Conservation (phyloP, 148 eudicot genomes). For the Linanthus parryae region DNA sequence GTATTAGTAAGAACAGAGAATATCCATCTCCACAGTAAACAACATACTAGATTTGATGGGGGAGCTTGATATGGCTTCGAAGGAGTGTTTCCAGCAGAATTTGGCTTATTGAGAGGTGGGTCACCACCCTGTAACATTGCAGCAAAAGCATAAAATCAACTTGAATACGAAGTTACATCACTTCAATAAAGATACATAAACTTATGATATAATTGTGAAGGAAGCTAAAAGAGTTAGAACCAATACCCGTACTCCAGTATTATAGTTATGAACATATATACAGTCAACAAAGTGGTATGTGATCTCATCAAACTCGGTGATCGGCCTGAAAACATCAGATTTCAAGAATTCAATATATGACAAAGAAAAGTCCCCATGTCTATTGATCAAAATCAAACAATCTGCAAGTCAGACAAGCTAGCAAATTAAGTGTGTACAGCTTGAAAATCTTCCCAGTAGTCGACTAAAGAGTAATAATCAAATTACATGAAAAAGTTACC, state of each 20-base stretch:
- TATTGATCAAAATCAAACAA: too few relatives aligned
- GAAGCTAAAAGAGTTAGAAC: constrained; percentile 9
- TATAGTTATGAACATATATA: constrained; percentile 54
- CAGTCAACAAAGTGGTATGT: constrained; percentile 78
- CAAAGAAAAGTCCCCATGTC: too few relatives aligned
- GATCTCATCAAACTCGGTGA: constrained; percentile 73
- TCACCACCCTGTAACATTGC: constrained; percentile 30
- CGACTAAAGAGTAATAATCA: too few relatives aligned
- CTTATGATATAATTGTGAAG: not conserved
- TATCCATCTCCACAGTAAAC: too few relatives aligned
- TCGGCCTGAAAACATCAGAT: constrained; percentile 50
- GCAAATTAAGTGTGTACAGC: not conserved
- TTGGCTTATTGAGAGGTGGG: constrained; percentile 24
- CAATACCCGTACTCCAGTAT: constrained; percentile 51
- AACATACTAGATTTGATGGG: constrained; percentile 53
- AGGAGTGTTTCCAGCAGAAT: constrained; percentile 33
- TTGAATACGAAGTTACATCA: constrained; percentile 1
- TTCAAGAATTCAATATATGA: constrained; percentile 6
- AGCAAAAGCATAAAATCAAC: constrained; percentile 1
- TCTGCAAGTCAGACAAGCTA: not conserved
- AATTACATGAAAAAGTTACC: too few relatives aligned
- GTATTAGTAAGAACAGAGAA: too few relatives aligned
- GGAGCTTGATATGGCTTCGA: constrained; percentile 49
- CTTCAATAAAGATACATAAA: not conserved
- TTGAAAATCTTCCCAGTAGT: not conserved